Base-by-base conservation (phyloP, 164 flowering plant species). In the Stephania yunnanensis region DNA sequence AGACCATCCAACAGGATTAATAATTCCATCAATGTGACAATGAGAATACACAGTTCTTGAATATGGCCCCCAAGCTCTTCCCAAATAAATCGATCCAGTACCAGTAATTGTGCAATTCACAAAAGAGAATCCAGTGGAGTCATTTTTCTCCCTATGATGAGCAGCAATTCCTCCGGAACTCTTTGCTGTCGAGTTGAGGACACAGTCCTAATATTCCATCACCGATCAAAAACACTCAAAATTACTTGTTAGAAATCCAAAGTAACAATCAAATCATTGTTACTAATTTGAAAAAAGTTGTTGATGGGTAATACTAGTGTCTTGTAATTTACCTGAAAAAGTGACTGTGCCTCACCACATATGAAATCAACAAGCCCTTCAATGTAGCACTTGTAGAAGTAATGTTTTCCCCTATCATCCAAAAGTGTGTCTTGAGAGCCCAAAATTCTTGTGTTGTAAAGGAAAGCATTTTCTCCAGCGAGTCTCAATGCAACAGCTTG, bases 41-140 rank as follows among this genome's bases (percentile, higher is more conserved):
- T 81, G 78, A 2, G 97, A 87, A 71, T 89, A 95, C 10, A 92
- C 64, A 3, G 77, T 64, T 72, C 89, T 82, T 45, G 99, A 88
- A 77, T 92, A 91, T 72, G 81, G 70, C 13, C 98, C 98, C 98
- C 98, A 95, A 10, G 97, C 95, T 86, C 99, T 84, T 65, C 98
- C 99, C 77, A 95, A 53, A 52, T 68, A 84, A 10, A 84, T 58
- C 0, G 25, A 25, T 25, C 25, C 25, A 25, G n/a, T 36, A 12
- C 99, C 99, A n/a, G 46, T 83, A 22, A 95, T 77, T 6, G 7
- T 77, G 71, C 98, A 93, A 73, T 86, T 81, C 12, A 89, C 84
- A 63, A 95, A 95, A 17, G 98, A 90, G 77, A 91, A 95, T 0
- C 98, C 98, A 0, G 96, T 83, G n/a, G 89, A 78, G 0, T 93